A percentile compares a stretch with the other conserved stretches of the same genome.
These are phyloP conservation scores for Barnettozyma salicaria DNA, from an alignment of 805 yeast species.

Conservation along the genomic window DNA sequence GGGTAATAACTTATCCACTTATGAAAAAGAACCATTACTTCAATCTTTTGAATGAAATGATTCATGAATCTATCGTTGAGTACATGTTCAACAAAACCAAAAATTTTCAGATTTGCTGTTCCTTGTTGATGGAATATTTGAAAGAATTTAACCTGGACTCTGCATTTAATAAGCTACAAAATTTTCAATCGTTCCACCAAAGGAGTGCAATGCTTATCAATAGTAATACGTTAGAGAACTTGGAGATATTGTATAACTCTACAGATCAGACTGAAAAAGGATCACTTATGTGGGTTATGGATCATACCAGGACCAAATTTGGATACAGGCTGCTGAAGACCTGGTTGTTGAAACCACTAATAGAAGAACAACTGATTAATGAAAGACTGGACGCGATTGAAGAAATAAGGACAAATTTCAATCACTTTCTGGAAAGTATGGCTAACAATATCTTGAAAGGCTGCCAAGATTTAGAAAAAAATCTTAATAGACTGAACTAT, in stretches of 20 bases:
- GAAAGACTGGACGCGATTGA: slow-evolving; percentile 59
- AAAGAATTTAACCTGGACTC: slow-evolving; percentile 55
- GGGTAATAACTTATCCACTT: slow-evolving; percentile 15
- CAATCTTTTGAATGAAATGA: slow-evolving; percentile 13
- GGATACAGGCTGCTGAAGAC: slow-evolving; percentile 61
- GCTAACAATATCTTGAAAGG: slow-evolving; percentile 27
- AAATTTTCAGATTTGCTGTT: slow-evolving; percentile 34
- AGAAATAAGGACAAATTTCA: slow-evolving; percentile 37
- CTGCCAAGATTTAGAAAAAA: slow-evolving; percentile 54
- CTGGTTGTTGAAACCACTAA: slow-evolving; percentile 76
- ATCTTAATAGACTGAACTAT: slow-evolving; percentile 53
- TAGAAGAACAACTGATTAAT: slow-evolving; percentile 45
- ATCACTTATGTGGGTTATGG: slow-evolving; percentile 70
- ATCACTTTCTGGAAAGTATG: slow-evolving; percentile 33
- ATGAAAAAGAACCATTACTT: slow-evolving; percentile 14
- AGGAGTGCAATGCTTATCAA: slow-evolving; percentile 49
- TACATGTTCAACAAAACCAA: slow-evolving; percentile 22
- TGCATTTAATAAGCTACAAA: slow-evolving; percentile 46
- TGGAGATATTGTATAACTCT: slow-evolving; percentile 69
- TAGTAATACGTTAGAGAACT: slow-evolving; percentile 57
- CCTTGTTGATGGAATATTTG: slow-evolving; percentile 48
- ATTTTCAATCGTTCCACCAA: slow-evolving; percentile 46
- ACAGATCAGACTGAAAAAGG: slow-evolving; percentile 57
- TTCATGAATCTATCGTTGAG: slow-evolving; percentile 21
- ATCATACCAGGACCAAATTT: slow-evolving; percentile 72